These are phyloP conservation scores for Capsicum pubescens DNA, from an alignment of 257 asterid genomes.

Conservation along the genomic window DNA sequence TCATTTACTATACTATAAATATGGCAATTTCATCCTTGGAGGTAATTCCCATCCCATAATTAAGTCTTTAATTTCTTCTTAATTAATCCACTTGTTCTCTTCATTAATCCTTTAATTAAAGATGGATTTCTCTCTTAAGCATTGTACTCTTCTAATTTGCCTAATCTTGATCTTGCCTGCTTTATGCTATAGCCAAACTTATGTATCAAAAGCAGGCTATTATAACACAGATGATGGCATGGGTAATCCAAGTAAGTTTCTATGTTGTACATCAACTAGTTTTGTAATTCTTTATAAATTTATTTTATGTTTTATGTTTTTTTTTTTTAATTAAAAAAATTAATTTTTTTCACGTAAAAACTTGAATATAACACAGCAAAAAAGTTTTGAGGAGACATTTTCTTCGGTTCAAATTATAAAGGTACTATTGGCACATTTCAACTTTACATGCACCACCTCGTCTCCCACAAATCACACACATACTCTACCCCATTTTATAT, in stretches of 20 bases:
- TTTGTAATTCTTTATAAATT: background rate
- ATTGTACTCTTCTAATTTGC: background rate
- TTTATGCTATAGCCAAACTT: background rate
- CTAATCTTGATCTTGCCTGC: background rate
- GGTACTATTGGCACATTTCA: too few species aligned
- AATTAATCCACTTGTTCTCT: background rate
- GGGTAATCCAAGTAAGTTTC: background rate
- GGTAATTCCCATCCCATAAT: background rate
- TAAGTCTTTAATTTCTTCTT: background rate
- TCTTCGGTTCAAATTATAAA: too few species aligned
- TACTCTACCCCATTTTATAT: background rate
- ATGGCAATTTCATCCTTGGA: constrained; percentile 4
- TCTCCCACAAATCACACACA: too few species aligned
- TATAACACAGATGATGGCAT: constrained; percentile 3
- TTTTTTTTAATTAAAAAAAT: too few species aligned
- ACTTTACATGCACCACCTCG: too few species aligned
- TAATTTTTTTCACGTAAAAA: too few species aligned
- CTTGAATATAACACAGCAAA: too few species aligned
- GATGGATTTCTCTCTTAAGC: background rate
- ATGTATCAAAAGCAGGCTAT: background rate
- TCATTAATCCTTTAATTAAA: background rate
- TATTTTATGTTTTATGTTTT: too few species aligned
- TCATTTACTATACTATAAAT: background rate
- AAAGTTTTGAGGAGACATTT: too few species aligned
- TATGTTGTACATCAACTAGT: background rate